phyloP scores from a whole-genome alignment of 1,139 yeast genomes.

The Zygosaccharomyces pseudobailii region DNA sequence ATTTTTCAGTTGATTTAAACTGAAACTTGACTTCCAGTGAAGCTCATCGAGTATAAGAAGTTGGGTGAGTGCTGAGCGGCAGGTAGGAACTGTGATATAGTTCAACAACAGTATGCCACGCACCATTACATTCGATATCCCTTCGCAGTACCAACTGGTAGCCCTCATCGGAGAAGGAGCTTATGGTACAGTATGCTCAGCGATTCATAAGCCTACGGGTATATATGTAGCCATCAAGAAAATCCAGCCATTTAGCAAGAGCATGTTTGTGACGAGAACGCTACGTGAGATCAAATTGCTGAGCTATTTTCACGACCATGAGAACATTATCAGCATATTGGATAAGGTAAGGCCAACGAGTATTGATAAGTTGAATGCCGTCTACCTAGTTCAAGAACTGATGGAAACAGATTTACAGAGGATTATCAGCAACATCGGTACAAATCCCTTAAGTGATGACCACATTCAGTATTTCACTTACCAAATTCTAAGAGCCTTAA shows the following conservation, averaged over 20 bases:
- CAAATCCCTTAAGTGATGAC: slow-evolving; percentile 47
- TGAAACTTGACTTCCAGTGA: not conserved
- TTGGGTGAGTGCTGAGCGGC: slow-evolving; percentile 1
- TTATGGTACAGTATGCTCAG: slow-evolving; percentile 92
- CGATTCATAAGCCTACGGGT: slow-evolving; percentile 69
- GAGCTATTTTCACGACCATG: slow-evolving; percentile 84
- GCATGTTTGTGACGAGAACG: slow-evolving; percentile 83
- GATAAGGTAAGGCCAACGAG: slow-evolving; percentile 78
- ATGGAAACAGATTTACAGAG: slow-evolving; percentile 67
- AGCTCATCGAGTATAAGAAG: slow-evolving; percentile 3
- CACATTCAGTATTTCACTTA: slow-evolving; percentile 66
- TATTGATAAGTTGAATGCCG: slow-evolving; percentile 63
- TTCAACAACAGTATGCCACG: slow-evolving; percentile 31
- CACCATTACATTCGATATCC: slow-evolving; percentile 75
- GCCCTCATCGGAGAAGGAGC: slow-evolving; percentile 96
- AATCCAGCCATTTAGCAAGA: slow-evolving; percentile 83
- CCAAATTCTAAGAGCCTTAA: slow-evolving; percentile 59
- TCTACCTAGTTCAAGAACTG: slow-evolving; percentile 63
- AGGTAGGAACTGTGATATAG: not conserved
- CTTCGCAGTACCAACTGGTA: slow-evolving; percentile 77
- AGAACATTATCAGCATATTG: slow-evolving; percentile 87
- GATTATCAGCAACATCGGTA: slow-evolving; percentile 40
- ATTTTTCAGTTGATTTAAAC: slow-evolving; percentile 1
- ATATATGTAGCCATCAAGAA: slow-evolving; percentile 87
- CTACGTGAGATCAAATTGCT: slow-evolving; percentile 81